These are phyloP conservation scores for Pythium biforme DNA, from an alignment of 352 stramenopile species.

Conservation along the genomic window DNA sequence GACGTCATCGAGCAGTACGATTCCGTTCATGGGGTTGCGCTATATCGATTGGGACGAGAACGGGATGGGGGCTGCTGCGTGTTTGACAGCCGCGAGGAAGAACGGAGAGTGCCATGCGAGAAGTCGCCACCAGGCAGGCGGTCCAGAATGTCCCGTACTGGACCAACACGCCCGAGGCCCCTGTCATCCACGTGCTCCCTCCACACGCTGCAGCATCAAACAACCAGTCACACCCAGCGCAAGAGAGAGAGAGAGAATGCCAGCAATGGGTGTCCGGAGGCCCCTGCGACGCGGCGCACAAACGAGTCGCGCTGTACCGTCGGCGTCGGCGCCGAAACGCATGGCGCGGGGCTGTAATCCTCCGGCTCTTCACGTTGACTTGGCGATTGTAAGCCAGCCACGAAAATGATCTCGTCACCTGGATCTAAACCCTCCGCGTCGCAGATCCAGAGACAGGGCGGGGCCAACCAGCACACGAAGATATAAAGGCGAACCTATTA, in stretches of 20 bases:
- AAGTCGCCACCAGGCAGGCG: not conserved
- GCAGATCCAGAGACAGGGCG: constrained; percentile 19
- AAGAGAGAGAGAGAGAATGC: not conserved
- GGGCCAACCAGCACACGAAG: too few relatives aligned
- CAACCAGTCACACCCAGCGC: not conserved
- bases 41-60: not conserved
- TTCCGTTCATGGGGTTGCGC: constrained; percentile 13
- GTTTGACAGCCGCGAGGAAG: not conserved
- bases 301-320: not conserved
- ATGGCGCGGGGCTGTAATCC: not conserved
- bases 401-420: constrained; percentile 16
- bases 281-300: constrained; percentile 11
- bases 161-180: not conserved
- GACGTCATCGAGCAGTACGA: constrained; percentile 56
- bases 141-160: not conserved
- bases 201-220: not conserved
- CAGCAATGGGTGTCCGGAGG: not conserved
- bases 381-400: not conserved
- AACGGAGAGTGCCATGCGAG: constrained; percentile 1
- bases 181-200: not conserved
- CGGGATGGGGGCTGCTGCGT: not conserved
- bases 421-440: constrained; percentile 5
- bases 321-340: not conserved
- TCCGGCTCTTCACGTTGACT: constrained; percentile 18
- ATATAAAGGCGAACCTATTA: too few relatives aligned